A percentile compares a stretch with the other conserved stretches of the same genome.
Evolutionary conservation across 1,284 basidiomycete species (phyloP).

Genomic region (Xerocomus subilludens): DNA sequence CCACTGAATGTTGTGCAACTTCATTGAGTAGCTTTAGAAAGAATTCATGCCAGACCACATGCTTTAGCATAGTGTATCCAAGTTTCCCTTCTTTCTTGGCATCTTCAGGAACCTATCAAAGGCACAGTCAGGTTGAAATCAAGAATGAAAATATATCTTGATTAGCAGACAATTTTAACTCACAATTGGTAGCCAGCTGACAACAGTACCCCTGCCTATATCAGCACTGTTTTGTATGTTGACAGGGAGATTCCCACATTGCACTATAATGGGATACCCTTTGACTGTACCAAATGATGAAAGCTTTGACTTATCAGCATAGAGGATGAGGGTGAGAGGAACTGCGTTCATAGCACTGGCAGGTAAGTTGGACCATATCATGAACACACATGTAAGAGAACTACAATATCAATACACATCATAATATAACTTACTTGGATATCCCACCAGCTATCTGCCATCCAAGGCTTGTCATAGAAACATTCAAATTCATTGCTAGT

Average conservation of each 20-base stretch:
- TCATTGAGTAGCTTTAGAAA: no score
- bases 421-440: background rate
- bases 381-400: no score
- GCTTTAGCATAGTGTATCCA: no score
- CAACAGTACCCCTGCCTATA: background rate
- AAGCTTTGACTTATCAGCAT: constrained; percentile 38
- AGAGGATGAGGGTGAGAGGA: constrained; percentile 30
- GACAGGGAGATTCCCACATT: constrained; percentile 54
- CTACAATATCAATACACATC: constrained; percentile 39
- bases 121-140: no score
- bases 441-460: background rate
- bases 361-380: background rate
- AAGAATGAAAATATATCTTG: no score
- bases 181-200: background rate
- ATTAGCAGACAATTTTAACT: no score
- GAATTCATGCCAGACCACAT: no score
- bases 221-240: constrained; percentile 54
- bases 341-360: background rate
- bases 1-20: background rate
- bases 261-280: constrained; percentile 60
- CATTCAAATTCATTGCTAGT: constrained; percentile 25
- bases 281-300: constrained; percentile 47
- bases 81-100: no score
- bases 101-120: no score
- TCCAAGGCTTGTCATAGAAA: background rate